Evolutionary conservation across 805 yeast species (phyloP), one percentile per base, ranked within the genome.

Genomic region (Candida tibetensis): DNA sequence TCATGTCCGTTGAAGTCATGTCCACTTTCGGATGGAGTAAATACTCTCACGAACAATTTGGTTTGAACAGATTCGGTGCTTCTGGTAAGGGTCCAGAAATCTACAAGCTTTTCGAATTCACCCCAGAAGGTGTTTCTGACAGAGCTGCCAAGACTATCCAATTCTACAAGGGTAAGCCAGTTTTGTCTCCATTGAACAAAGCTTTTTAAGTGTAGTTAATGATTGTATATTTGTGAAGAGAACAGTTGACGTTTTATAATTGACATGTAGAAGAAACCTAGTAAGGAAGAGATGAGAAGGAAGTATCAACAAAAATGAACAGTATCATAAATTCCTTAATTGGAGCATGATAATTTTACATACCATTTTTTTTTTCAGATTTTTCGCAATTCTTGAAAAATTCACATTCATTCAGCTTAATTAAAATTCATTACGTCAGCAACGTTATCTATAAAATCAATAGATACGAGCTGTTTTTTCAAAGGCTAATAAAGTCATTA

Each of bases 11-110:
- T 49, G 99, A 93, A 79, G 98, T 89, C 37, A 75, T 88, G 81
- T 69, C 95, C 40, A 81, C 96, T 38, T 72, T 77, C 55, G 96
- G 96, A 42, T 93, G 99, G 99, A 74, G 82, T 56, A 85, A 82
- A 69, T 93, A 89, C 76, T 79, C 97, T 43, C 99, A 93, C 73
- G 95, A 85, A 75, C 95, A 89, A 68, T 87, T 91, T 58, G 96
- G 97, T 71, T 76, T 93, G 60, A 81, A 88, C 79, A 81, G 87
- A 73, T 93, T 93, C 63, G 99, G 99, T 78, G 93, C 90, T 46
- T 89, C 97, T 44, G 99, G 95, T 64, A 85, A 86, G 65, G 93
- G 83, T 60, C 67, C 70, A 42, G 87, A 85, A 47, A 77, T 91
- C 46, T 93, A 81, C 82, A 79, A 86, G 69, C 71, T 59, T 73